Base-by-base conservation (phyloP, 371 early-diverging fungal species). In the Choanephora cucurbitarum region DNA sequence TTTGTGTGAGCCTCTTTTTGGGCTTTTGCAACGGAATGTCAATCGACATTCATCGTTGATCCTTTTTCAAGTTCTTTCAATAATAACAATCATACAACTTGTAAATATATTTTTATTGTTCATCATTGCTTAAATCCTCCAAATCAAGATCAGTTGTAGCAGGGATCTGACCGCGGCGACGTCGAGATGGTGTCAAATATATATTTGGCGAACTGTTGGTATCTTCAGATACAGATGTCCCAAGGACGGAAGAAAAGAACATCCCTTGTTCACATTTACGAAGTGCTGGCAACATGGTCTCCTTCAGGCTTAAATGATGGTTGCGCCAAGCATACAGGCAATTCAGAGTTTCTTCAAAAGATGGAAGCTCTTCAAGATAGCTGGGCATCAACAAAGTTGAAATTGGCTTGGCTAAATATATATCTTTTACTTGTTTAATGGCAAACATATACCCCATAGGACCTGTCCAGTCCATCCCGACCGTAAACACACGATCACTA, bases 1-100 rank as follows among this genome's bases (percentile, higher is more conserved):
- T 28, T 50, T 46, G 47, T 15, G n/a, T 46, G 47, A 46, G 47
- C 28, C 47, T 46, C 47, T 46, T 46, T 46, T 46, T 46, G 28
- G 47, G 47, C 31, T 46, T 46, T 46, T 46, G 28, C 21, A 46
- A 46, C 2, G 47, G 47, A 46, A 10, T 24, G 47, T 46, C 47
- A 28, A 46, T 46, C 28, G 28, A 23, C 47, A 46, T 46, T 46
- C 31, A 46, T 46, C 47, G 31, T 46, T 46, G 44, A 44, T 46
- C 31, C 28, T 46, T 46, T 46, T 46, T 28, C 47, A 46, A 28
- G 47, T 46, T 46, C 47, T 46, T 46, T 46, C 47, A 46, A 46
- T 46, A 46, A 46, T 28, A 28, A 28, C 28, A 46, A 46, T 46
- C 47, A 46, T 46, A 46, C 47, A 23, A 46, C 47, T 31, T 46